A percentile compares a stretch with the other conserved stretches of the same genome.
phyloP scores from a whole-genome alignment of 2,329 filamentous ascomycete species.

The Colletotrichum truncatum region DNA sequence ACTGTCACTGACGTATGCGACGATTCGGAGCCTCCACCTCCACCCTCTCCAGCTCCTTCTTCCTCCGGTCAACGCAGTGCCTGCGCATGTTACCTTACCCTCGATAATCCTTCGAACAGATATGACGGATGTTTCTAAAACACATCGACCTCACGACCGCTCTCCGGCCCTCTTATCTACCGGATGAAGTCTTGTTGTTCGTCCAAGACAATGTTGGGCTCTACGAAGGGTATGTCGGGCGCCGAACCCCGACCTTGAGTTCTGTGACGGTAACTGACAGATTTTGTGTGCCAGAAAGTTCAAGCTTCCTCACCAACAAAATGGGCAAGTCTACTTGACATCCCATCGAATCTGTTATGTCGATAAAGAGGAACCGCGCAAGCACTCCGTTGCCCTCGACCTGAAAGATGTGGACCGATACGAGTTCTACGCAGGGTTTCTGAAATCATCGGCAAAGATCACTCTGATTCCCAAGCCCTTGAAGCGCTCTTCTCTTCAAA shows the following conservation, averaged over 20 bases:
- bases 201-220: slow-evolving; percentile 97
- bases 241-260: not conserved
- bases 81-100: not conserved
- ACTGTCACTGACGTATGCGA: slow-evolving; percentile 12
- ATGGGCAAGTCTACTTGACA: slow-evolving; percentile 95
- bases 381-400: slow-evolving; percentile 85
- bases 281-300: slow-evolving; percentile 74
- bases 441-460: slow-evolving; percentile 95
- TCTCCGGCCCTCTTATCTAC: slow-evolving; percentile 88
- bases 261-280: not conserved
- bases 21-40: slow-evolving; percentile 8
- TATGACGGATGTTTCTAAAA: slow-evolving; percentile 95
- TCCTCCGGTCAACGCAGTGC: not conserved
- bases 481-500: slow-evolving; percentile 70
- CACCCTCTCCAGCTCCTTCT: not conserved
- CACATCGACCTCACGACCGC: slow-evolving; percentile 95
- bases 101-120: slow-evolving; percentile 35
- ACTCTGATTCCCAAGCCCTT: slow-evolving; percentile 85
- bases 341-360: slow-evolving; percentile 97
- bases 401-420: slow-evolving; percentile 90
- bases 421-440: slow-evolving; percentile 92
- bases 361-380: slow-evolving; percentile 85
- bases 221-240: slow-evolving; percentile 93
- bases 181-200: slow-evolving; percentile 94
- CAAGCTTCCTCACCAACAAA: slow-evolving; percentile 93